Conservation (phyloP, 1,284 basidiomycete species). For the Schizophyllum amplum region DNA sequence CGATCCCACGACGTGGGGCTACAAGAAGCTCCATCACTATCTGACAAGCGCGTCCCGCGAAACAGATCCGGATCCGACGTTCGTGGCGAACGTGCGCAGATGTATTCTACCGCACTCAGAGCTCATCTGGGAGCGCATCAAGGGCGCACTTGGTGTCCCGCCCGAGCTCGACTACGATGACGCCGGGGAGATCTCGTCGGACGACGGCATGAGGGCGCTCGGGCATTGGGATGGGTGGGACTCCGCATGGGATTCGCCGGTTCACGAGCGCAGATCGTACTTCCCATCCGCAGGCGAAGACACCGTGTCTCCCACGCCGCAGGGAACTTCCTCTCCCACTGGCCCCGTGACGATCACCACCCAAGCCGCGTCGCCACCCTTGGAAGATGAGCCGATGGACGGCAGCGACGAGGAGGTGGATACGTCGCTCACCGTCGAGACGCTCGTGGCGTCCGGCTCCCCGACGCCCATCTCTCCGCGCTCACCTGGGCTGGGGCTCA, state of each 20-base stretch:
- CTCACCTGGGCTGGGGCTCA: conserved; percentile 37
- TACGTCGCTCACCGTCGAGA: conserved; percentile 5
- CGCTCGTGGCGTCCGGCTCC: background rate
- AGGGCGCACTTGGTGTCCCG: conserved; percentile 70
- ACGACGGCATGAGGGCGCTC: conserved; percentile 25
- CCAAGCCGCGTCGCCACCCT: conserved; percentile 5
- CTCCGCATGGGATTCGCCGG: conserved; percentile 30
- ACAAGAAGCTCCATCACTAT: conserved; percentile 48
- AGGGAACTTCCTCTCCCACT: conserved; percentile 26
- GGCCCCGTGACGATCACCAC: conserved; percentile 11
- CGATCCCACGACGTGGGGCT: conserved; percentile 46
- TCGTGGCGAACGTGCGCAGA: conserved; percentile 54
- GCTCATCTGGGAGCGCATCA: conserved; percentile 76
- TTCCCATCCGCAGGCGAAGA: conserved; percentile 6
- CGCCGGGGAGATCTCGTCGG: conserved; percentile 29
- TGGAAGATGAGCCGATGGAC: conserved; percentile 7
- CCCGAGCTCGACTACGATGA: conserved; percentile 53
- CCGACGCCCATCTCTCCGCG: conserved; percentile 33
- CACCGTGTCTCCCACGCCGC: conserved; percentile 8
- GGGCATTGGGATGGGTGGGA: conserved; percentile 38
- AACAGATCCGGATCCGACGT: conserved; percentile 49
- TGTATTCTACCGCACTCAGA: conserved; percentile 66
- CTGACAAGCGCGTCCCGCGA: conserved; percentile 53
- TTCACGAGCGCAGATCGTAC: conserved; percentile 11
- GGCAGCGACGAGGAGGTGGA: conserved; percentile 1